A percentile compares a stretch with the other conserved stretches of the same genome.
Conservation (phyloP, 495 filamentous ascomycete species). For the Rhizodiscina lignyota region DNA sequence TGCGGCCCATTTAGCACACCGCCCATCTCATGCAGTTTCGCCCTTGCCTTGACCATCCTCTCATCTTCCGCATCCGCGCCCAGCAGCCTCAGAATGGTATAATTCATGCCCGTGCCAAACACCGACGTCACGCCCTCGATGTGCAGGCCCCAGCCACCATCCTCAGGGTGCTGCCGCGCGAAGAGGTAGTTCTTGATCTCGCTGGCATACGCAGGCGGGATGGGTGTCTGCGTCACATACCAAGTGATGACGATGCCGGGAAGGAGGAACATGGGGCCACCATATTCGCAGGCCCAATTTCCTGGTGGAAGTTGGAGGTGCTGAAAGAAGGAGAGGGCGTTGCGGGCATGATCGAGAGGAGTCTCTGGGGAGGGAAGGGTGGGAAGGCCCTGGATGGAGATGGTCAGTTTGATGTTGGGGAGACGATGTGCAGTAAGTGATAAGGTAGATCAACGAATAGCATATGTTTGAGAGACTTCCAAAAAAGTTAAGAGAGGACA, state of each 20-base stretch:
- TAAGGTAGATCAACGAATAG: not conserved
- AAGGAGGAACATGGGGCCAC: conserved; percentile 75
- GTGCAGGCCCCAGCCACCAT: conserved; percentile 94
- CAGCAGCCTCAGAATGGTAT: conserved; percentile 67
- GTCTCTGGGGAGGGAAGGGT: conserved; percentile 50
- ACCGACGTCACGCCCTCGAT: conserved; percentile 90
- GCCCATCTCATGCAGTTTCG: conserved; percentile 66
- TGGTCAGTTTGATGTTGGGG: too few relatives aligned
- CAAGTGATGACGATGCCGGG: conserved; percentile 75
- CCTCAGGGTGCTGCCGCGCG: conserved; percentile 65
- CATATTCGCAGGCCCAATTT: conserved; percentile 96
- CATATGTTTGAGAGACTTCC: too few relatives aligned
- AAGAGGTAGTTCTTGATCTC: conserved; percentile 94
- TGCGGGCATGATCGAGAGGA: conserved; percentile 59
- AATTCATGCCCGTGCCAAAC: conserved; percentile 83
- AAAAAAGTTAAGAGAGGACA: not conserved
- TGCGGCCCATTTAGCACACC: conserved; percentile 75
- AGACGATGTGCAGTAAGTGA: too few relatives aligned
- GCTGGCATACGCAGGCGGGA: conserved; percentile 62
- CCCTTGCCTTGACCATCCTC: conserved; percentile 73
- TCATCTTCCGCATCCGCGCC: conserved; percentile 78
- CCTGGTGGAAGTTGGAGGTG: conserved; percentile 75
- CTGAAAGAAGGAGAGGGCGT: conserved; percentile 80
- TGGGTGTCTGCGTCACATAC: conserved; percentile 79
- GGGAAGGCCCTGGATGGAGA: conserved; percentile 47